Evolutionary conservation across 2,329 filamentous ascomycete genomes (phyloP).

Genomic region (Ustulina deusta): DNA sequence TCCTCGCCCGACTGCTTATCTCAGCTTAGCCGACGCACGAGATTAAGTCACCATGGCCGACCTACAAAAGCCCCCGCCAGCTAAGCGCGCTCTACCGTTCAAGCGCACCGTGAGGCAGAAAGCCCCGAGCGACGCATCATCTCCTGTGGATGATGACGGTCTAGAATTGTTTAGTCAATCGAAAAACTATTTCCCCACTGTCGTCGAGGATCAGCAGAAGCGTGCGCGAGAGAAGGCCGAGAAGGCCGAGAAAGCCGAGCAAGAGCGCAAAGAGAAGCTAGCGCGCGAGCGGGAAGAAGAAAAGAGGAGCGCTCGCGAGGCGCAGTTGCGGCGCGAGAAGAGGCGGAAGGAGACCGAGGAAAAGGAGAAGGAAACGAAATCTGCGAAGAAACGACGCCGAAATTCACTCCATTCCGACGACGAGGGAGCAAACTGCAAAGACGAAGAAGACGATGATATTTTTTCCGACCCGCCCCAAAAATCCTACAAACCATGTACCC

Average conservation of each 20-base stretch:
- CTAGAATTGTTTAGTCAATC: slow-evolving; percentile 64
- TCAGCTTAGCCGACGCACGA: neutral
- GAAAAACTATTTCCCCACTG: slow-evolving; percentile 61
- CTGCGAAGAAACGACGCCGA: slow-evolving; percentile 44
- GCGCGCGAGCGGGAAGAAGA: slow-evolving; percentile 40
- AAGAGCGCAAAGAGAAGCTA: slow-evolving; percentile 43
- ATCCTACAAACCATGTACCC: slow-evolving; percentile 35
- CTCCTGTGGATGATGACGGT: slow-evolving; percentile 52
- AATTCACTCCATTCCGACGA: slow-evolving; percentile 36
- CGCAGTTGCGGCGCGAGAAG: slow-evolving; percentile 26
- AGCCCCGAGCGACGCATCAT: slow-evolving; percentile 45
- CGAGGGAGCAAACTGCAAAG: slow-evolving; percentile 7
- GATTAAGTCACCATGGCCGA: slow-evolving; percentile 51
- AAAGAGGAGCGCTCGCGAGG: slow-evolving; percentile 31
- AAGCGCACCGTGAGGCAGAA: slow-evolving; percentile 61
- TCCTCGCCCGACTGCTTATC: neutral
- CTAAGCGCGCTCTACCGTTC: slow-evolving; percentile 60
- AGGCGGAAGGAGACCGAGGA: slow-evolving; percentile 21
- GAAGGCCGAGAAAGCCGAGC: slow-evolving; percentile 45
- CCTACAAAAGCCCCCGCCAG: slow-evolving; percentile 41
- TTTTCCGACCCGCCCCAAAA: slow-evolving; percentile 38
- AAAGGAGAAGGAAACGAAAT: slow-evolving; percentile 21
- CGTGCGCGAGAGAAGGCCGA: slow-evolving; percentile 44
- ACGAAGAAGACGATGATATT: slow-evolving; percentile 36
- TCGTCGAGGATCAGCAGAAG: slow-evolving; percentile 56